Base-by-base conservation (phyloP, 1,284 basidiomycete genomes). In the Pascua sp. region DNA sequence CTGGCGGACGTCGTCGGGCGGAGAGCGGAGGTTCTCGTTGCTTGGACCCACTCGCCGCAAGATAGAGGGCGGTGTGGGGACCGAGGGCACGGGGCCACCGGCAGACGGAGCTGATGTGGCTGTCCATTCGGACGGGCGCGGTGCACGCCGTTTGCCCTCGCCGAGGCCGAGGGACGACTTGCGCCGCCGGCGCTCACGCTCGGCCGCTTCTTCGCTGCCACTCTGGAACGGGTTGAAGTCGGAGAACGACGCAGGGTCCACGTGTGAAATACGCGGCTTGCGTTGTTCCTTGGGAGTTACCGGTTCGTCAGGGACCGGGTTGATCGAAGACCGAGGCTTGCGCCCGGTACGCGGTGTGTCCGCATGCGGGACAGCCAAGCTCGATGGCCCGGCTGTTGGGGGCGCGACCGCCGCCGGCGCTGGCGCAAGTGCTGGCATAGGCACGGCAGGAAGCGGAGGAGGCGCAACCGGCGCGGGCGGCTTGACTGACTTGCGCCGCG, bases 181-280 rank as follows among this genome's bases (percentile, higher is more conserved):
- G 60, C 75, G 67, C 51, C 75, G 65, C 9, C 72, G 59, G 47
- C 69, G 63, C 50, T 70, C 72, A 4, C 67, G 51, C 38, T 77
- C 76, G 0, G 74, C 73, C 8, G 75, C 75, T 12, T 76, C 74
- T 41, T 79, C 79, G 45, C 76, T 75, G 16, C 79, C 80, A 36
- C 75, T 77, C 63, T 82, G 82, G 67, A 82, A 82, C 1, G 81
- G 81, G 65, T 82, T 83, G 65, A 69, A 79, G 57, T 81, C 79
- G 15, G 78, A 80, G 62, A 81, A 83, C 5, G 75, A 75, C 47
- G 68, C 69, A 42, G 75, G 75, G 8, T 71, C 72, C 37, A 55
- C 13, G 56, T 56, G 46, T 55, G 60, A 12, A 62, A 68, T 42
- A 56, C 66, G 48, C 7, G 57, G 55, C 53, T 57, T 54, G 43